These are phyloP conservation scores for Knufia fluminis DNA, from an alignment of 2,329 filamentous ascomycete species.

Conservation along the genomic window DNA sequence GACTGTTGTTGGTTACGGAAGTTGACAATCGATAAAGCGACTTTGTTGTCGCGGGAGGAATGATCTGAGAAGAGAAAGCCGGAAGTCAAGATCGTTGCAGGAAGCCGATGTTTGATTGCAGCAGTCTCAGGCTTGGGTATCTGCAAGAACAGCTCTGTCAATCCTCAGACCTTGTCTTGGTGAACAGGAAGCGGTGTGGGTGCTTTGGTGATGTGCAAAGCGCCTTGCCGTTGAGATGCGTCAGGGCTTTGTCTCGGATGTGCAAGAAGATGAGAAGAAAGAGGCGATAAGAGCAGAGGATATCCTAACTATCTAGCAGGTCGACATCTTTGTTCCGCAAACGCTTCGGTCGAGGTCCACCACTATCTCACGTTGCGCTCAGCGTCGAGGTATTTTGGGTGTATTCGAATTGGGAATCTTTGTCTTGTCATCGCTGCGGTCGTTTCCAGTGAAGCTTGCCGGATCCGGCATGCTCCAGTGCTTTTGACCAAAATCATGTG, in stretches of 20 bases:
- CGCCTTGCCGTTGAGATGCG: constrained; percentile 8
- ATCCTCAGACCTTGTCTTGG: neutral
- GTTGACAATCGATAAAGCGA: constrained; percentile 9
- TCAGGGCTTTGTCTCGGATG: constrained; percentile 11
- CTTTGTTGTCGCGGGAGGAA: constrained; percentile 13
- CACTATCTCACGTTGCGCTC: neutral
- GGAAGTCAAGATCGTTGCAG: constrained; percentile 16
- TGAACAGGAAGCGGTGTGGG: constrained; percentile 5
- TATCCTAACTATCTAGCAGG: constrained; percentile 8
- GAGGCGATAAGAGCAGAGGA: neutral
- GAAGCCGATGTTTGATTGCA: constrained; percentile 12
- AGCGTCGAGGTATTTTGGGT: neutral
- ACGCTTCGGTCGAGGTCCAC: constrained; percentile 4
- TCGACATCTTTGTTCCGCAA: constrained; percentile 4
- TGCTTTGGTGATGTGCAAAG: constrained; percentile 5
- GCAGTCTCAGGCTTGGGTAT: neutral
- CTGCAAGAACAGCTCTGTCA: constrained; percentile 4
- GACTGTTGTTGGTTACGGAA: constrained; percentile 3
- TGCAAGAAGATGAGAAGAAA: constrained; percentile 5
- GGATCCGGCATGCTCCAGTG: constrained; percentile 5
- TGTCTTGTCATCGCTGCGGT: constrained; percentile 2
- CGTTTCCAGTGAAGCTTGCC: constrained; percentile 2
- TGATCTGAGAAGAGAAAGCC: constrained; percentile 10
- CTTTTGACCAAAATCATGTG: neutral
- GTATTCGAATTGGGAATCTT: neutral